Percentiles rank a stretch among this genome's conserved stretches.
These are phyloP conservation scores for Komagataella phaffii DNA, from an alignment of 805 yeast genomes.

Conservation along the genomic window DNA sequence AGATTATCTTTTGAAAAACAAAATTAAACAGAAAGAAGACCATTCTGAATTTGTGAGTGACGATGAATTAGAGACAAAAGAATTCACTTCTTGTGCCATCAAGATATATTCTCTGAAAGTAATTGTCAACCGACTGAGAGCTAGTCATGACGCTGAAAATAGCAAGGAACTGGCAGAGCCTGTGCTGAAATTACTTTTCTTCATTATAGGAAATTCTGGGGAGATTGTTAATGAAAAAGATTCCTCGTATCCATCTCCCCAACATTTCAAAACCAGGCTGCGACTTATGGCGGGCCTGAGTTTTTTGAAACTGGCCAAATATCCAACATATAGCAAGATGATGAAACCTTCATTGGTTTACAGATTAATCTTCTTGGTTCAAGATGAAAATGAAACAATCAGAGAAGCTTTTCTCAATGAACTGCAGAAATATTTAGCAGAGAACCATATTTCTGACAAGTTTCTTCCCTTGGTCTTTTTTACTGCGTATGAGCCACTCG, in stretches of 20 bases:
- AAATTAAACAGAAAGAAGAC: constrained; percentile 17
- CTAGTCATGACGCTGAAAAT: constrained; percentile 21
- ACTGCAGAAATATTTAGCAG: constrained; percentile 36
- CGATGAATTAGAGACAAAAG: constrained; percentile 7
- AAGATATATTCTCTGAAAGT: constrained; percentile 31
- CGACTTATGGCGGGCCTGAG: constrained; percentile 57
- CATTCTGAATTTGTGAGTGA: constrained; percentile 14
- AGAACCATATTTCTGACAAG: constrained; percentile 43
- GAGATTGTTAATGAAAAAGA: constrained; percentile 43
- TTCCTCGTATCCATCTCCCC: constrained; percentile 47
- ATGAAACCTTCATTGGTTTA: constrained; percentile 39
- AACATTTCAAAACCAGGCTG: constrained; percentile 40
- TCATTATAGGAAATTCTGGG: constrained; percentile 65
- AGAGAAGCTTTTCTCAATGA: constrained; percentile 35
- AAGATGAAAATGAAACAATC: constrained; percentile 51
- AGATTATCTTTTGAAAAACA: constrained; percentile 44
- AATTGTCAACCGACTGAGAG: constrained; percentile 45
- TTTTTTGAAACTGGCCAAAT: constrained; percentile 50
- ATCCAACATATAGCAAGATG: constrained; percentile 34
- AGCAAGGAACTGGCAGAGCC: constrained; percentile 39
- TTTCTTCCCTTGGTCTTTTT: constrained; percentile 60
- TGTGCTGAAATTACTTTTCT: constrained; percentile 50
- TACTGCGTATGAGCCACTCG: constrained; percentile 64
- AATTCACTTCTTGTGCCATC: constrained; percentile 9
- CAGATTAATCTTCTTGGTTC: constrained; percentile 42